Base-by-base conservation (phyloP, 148 eudicot species). In the Rhododendron kiyosumense region DNA sequence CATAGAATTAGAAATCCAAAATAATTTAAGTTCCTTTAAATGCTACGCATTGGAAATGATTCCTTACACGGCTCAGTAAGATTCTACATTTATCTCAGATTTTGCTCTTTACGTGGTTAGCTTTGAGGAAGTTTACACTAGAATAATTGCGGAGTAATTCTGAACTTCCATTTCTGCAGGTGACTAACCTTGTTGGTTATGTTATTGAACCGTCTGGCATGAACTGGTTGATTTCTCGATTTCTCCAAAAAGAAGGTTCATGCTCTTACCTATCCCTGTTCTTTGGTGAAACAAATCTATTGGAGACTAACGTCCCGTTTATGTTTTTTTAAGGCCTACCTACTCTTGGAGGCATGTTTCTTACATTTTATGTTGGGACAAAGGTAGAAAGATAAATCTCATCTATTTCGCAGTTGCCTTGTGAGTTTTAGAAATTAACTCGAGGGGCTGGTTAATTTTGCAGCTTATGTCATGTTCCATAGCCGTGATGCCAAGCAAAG, bases 391-490 rank as follows among this genome's bases (percentile, higher is more conserved):
- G 76, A 71, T 32, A 28, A 30, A 52, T 26, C 75, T 10, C 57
- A 63, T 36, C 45, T 22, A n/a, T 54, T 36, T 38, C 20, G 67
- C 24, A 77, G 38, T 43, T 20, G n/a, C 28, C 46, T 73, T 17
- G 10, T 79, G 74, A 74, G 84, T 20, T 7, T 73, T 18, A 78
- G 82, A 54, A 78, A 83, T 81, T 78, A 82, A 79, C 76, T 57
- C 54, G 22, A 82, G 75, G 41, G 48, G 48, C 80, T 81, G 63
- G 18, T 83, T 81, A 4, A 10, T 85, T 85, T 87, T 90, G 91
- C 96, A 96, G 99, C 95, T 96, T 83, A 96, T 96, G 99, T 96
- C 81, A 96, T 96, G 99, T 91, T 96, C 85, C 92, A 95, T 80
- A 94, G 95, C 57, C 89, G 91, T 87, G 96, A 92, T 83, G 87